These are phyloP conservation scores for Carex cristatella DNA, from an alignment of 176 grass and related monocot genomes.

Conservation along the genomic window DNA sequence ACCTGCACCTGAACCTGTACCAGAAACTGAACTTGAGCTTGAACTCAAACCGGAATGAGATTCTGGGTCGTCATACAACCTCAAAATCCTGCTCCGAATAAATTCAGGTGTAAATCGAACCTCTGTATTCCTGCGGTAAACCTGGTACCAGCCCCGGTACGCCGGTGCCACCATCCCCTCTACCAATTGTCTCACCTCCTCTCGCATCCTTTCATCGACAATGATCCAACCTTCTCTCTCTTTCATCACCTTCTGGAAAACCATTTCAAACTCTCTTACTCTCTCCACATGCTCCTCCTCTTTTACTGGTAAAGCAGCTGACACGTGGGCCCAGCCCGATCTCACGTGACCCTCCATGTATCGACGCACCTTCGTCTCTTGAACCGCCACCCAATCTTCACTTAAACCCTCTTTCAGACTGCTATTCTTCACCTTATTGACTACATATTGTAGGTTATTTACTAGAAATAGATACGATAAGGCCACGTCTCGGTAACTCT, in stretches of 20 bases:
- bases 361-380: constrained; percentile 30
- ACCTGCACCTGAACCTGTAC: background rate
- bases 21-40: background rate
- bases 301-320: constrained; percentile 1
- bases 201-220: constrained; percentile 30
- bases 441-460: constrained; percentile 65
- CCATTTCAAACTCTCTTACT: constrained; percentile 3
- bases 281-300: constrained; percentile 33
- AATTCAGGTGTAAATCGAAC: constrained; percentile 33
- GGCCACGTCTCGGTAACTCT: constrained; percentile 33
- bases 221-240: constrained; percentile 44
- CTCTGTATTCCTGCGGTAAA: background rate
- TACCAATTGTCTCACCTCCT: constrained; percentile 28
- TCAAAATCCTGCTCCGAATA: background rate
- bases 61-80: constrained; percentile 4
- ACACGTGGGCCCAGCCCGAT: constrained; percentile 32
- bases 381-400: constrained; percentile 36
- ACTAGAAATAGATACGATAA: constrained; percentile 66
- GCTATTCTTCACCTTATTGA: constrained; percentile 47
- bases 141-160: constrained; percentile 50
- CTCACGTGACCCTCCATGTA: constrained; percentile 43
- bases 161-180: constrained; percentile 37
- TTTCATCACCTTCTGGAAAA: background rate
- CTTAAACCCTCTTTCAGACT: constrained; percentile 23
- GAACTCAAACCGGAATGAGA: background rate